These are phyloP conservation scores for Candida anutae DNA, from an alignment of 1,139 yeast genomes.

Conservation along the genomic window DNA sequence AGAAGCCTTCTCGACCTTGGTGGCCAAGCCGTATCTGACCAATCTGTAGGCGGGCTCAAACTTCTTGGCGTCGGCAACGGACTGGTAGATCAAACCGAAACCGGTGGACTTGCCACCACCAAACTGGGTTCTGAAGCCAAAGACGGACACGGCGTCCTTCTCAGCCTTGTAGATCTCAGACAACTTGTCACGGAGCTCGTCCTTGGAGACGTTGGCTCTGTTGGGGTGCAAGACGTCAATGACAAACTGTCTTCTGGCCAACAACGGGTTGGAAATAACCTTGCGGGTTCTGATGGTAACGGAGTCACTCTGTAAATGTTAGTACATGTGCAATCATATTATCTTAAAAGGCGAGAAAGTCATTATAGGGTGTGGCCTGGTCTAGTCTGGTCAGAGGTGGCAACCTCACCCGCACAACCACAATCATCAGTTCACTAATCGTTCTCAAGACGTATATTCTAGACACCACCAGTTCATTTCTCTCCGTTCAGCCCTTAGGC, in stretches of 20 bases:
- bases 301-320: constrained; percentile 77
- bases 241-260: constrained; percentile 99
- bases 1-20: constrained; percentile 92
- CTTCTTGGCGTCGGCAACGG: constrained; percentile 95
- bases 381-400: too few relatives aligned
- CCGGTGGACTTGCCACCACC: constrained; percentile 99
- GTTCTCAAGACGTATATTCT: too few relatives aligned
- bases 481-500: too few relatives aligned
- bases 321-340: constrained; percentile 15
- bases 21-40: constrained; percentile 97
- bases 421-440: too few relatives aligned
- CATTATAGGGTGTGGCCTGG: too few relatives aligned
- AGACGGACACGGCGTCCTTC: constrained; percentile 96
- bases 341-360: not conserved
- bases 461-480: too few relatives aligned
- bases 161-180: constrained; percentile 97
- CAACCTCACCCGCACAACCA: too few relatives aligned
- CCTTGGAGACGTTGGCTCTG: constrained; percentile 99
- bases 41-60: constrained; percentile 99
- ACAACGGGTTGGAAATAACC: constrained; percentile 99
- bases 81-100: constrained; percentile 98
- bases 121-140: constrained; percentile 98
- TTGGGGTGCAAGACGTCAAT: constrained; percentile 99
- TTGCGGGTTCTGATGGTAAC: constrained; percentile 99
- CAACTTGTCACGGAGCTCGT: constrained; percentile 96